A percentile compares a stretch with the other conserved stretches of the same genome.
Conservation (phyloP, 2,329 filamentous ascomycete species). For the Pyrenophora seminiperda region DNA sequence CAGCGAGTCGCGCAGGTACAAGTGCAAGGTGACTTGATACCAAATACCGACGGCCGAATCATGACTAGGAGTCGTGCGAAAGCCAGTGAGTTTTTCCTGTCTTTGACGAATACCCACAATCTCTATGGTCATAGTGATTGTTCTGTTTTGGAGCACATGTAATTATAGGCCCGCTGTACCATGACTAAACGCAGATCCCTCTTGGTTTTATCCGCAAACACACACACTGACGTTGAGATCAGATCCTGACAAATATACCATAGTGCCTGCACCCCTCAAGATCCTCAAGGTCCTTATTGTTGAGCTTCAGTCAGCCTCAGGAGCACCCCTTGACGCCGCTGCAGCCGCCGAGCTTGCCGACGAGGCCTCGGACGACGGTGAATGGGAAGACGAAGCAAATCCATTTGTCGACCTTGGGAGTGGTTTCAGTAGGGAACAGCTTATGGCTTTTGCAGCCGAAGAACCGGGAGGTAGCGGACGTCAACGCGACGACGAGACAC, state of each 20-base stretch:
- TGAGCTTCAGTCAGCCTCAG: slow-evolving; percentile 82
- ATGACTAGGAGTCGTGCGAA: slow-evolving; percentile 92
- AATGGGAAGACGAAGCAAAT: slow-evolving; percentile 84
- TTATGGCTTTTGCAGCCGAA: slow-evolving; percentile 75
- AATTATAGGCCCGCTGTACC: neutral
- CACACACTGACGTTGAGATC: slow-evolving; percentile 20
- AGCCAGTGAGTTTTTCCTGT: slow-evolving; percentile 63
- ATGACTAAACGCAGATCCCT: neutral
- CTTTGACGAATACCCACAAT: neutral
- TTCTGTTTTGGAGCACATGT: slow-evolving; percentile 5
- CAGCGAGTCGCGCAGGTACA: slow-evolving; percentile 75
- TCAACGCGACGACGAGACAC: slow-evolving; percentile 86
- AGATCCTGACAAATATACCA: slow-evolving; percentile 89
- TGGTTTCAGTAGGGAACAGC: slow-evolving; percentile 61
- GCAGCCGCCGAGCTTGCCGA: slow-evolving; percentile 68
- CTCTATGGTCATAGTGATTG: neutral
- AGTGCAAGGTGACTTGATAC: slow-evolving; percentile 90
- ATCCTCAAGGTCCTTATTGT: slow-evolving; percentile 95
- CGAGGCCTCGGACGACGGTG: slow-evolving; percentile 66
- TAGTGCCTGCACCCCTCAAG: slow-evolving; percentile 86
- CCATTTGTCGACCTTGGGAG: slow-evolving; percentile 72
- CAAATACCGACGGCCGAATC: slow-evolving; percentile 73
- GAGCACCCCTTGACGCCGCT: slow-evolving; percentile 61
- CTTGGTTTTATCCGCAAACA: neutral
- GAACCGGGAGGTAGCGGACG: slow-evolving; percentile 57